phyloP scores from a whole-genome alignment of 1,284 basidiomycete species.

The Taiwanofungus camphoratus region DNA sequence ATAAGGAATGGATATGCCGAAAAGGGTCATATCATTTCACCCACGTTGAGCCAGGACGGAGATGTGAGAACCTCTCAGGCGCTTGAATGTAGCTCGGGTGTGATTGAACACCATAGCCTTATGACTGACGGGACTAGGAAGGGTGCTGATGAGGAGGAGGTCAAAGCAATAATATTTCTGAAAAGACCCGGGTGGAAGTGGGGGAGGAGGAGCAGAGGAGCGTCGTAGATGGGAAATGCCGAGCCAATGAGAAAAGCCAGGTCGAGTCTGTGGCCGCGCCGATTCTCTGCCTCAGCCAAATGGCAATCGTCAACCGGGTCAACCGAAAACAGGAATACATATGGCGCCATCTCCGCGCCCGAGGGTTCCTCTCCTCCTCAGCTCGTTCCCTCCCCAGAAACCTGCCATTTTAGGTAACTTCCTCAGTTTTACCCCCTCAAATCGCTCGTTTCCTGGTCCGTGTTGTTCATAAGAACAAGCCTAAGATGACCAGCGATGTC shows the following conservation, averaged over 20 bases:
- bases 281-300: slow-evolving; percentile 21
- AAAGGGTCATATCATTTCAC: no score
- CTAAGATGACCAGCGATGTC: slow-evolving; percentile 19
- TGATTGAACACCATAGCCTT: no score
- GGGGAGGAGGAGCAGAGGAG: slow-evolving; percentile 4
- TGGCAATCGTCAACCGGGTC: slow-evolving; percentile 19
- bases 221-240: slow-evolving; percentile 30
- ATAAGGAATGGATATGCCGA: no score
- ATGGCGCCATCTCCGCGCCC: slow-evolving; percentile 15
- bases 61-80: no score
- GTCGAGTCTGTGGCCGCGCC: slow-evolving; percentile 21
- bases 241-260: slow-evolving; percentile 25
- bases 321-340: slow-evolving; percentile 18
- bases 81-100: no score
- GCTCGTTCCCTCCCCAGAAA: slow-evolving; percentile 18
- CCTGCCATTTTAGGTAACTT: slow-evolving; percentile 28
- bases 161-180: no score
- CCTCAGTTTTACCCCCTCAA: slow-evolving; percentile 15
- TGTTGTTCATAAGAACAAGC: slow-evolving; percentile 4
- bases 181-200: neutral
- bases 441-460: slow-evolving; percentile 11
- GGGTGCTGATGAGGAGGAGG: no score
- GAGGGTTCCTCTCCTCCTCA: slow-evolving; percentile 16
- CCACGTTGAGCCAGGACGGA: no score
- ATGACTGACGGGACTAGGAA: no score